These are phyloP conservation scores for Trichoderma breve DNA, from an alignment of 2,329 filamentous ascomycete species.

Conservation along the genomic window DNA sequence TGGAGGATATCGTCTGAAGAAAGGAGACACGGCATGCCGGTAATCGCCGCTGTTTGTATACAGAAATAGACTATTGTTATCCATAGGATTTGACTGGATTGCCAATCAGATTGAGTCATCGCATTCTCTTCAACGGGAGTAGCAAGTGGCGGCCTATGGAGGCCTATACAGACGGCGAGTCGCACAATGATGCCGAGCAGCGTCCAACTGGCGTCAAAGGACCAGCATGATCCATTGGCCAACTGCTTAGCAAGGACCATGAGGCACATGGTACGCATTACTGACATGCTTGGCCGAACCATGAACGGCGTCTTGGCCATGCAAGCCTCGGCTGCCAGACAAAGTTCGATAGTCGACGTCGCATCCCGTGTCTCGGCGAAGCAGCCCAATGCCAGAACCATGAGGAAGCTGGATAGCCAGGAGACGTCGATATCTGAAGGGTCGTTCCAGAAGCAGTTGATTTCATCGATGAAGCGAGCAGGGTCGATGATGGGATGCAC, in stretches of 20 bases:
- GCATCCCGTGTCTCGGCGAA: slow-evolving; percentile 4
- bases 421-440: neutral
- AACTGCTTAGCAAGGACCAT: slow-evolving; percentile 22
- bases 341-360: slow-evolving; percentile 15
- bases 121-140: neutral
- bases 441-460: neutral
- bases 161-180: slow-evolving; percentile 1
- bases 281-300: slow-evolving; percentile 21
- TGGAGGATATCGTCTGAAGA: neutral
- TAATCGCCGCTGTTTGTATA: slow-evolving; percentile 5
- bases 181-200: slow-evolving; percentile 1
- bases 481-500: slow-evolving; percentile 5
- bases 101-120: neutral
- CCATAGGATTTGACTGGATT: neutral
- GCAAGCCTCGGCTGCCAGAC: slow-evolving; percentile 24
- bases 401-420: slow-evolving; percentile 20
- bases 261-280: slow-evolving; percentile 21
- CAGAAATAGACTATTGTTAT: slow-evolving; percentile 4
- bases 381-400: slow-evolving; percentile 20
- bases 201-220: neutral
- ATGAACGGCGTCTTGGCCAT: slow-evolving; percentile 22
- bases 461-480: neutral
- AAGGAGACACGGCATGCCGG: neutral
- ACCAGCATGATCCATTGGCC: slow-evolving; percentile 18
- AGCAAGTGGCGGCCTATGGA: neutral